Percentiles rank a stretch among this genome's conserved stretches.
These are phyloP conservation scores for Pseudohalonectria lignicola DNA, from an alignment of 2,329 filamentous ascomycete genomes.

Conservation along the genomic window DNA sequence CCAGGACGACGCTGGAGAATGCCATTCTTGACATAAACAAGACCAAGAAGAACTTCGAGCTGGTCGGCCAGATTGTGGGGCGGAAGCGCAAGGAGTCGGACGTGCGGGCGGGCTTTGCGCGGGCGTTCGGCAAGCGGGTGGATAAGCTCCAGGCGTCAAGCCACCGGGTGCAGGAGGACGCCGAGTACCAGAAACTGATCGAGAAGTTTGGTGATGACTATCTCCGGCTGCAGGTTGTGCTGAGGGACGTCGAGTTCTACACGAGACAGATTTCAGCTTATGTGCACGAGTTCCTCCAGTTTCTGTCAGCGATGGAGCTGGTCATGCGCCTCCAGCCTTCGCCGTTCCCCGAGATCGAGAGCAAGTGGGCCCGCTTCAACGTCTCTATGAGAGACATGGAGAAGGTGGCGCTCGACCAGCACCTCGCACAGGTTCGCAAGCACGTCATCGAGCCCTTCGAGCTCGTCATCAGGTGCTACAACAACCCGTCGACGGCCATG, in stretches of 20 bases:
- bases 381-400: constrained; percentile 79
- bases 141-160: constrained; percentile 66
- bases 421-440: constrained; percentile 59
- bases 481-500: constrained; percentile 79
- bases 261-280: constrained; percentile 71
- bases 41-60: constrained; percentile 86
- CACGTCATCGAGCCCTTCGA: constrained; percentile 63
- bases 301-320: constrained; percentile 71
- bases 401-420: constrained; percentile 66
- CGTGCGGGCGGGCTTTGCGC: constrained; percentile 71
- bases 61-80: constrained; percentile 80
- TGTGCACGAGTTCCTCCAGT: constrained; percentile 70
- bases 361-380: constrained; percentile 89
- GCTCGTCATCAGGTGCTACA: constrained; percentile 41
- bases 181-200: constrained; percentile 67
- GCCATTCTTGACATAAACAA: constrained; percentile 86
- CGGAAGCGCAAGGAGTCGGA: constrained; percentile 84
- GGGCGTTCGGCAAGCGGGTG: constrained; percentile 80
- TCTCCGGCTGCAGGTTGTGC: constrained; percentile 81
- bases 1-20: constrained; percentile 43
- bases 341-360: constrained; percentile 73
- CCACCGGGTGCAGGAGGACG: constrained; percentile 59
- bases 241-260: constrained; percentile 90
- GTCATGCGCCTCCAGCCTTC: constrained; percentile 65
- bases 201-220: constrained; percentile 90